phyloP scores from a whole-genome alignment of 1,284 basidiomycete species.

The Ganoderma boninense region DNA sequence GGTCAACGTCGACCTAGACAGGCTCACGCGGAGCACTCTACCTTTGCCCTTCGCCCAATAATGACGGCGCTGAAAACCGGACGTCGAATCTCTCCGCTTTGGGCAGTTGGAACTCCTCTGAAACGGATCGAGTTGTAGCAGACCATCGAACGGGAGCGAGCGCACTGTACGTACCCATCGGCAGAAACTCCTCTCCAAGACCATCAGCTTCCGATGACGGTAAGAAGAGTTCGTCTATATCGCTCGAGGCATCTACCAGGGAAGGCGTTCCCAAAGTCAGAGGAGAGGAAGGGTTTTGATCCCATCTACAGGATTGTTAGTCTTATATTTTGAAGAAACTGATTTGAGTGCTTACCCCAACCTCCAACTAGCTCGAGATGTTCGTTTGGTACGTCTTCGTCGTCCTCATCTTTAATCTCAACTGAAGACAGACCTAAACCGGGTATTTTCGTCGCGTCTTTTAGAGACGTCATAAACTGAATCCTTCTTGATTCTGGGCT shows the following conservation, averaged over 20 bases:
- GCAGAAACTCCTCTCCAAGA: constrained; percentile 27
- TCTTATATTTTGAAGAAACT: neutral
- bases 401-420: constrained; percentile 47
- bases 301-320: constrained; percentile 17
- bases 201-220: constrained; percentile 47
- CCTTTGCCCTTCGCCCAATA: constrained; percentile 24
- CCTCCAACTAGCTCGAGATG: constrained; percentile 66
- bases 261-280: constrained; percentile 44
- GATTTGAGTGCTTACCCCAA: constrained; percentile 52
- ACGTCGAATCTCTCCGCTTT: constrained; percentile 34
- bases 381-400: constrained; percentile 50
- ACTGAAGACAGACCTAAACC: constrained; percentile 33
- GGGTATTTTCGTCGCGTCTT: constrained; percentile 39
- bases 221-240: constrained; percentile 54
- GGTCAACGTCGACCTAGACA: neutral
- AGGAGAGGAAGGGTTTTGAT: constrained; percentile 34
- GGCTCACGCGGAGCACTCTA: constrained; percentile 23
- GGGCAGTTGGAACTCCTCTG: constrained; percentile 48
- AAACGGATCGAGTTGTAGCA: no score
- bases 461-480: neutral
- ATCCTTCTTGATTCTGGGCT: constrained; percentile 11
- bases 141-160: neutral
- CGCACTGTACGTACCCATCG: constrained; percentile 49
- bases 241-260: constrained; percentile 40
- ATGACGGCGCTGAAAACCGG: constrained; percentile 34